Percentiles rank a stretch among this genome's conserved stretches.
These are phyloP conservation scores for Penicillium flavigenum DNA, from an alignment of 495 filamentous ascomycete genomes.

Conservation along the genomic window DNA sequence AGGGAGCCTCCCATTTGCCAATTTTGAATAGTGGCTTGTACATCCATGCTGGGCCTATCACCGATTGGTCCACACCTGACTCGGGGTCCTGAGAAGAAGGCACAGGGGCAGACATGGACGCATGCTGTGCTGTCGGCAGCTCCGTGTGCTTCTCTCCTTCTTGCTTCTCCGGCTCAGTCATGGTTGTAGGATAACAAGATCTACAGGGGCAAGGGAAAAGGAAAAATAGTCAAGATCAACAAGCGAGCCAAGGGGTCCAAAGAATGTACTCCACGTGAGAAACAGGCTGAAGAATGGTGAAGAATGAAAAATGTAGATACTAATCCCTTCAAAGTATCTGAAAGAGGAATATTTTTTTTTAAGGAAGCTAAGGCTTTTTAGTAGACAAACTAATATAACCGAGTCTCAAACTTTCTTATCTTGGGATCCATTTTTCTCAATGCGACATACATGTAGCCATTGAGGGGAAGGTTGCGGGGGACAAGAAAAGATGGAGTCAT, in stretches of 20 bases:
- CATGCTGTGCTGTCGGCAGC: conserved; percentile 21
- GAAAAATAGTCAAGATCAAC: background rate
- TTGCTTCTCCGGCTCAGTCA: conserved; percentile 7
- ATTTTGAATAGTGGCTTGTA: conserved; percentile 61
- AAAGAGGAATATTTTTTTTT: conserved; percentile 1
- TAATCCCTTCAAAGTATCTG: background rate
- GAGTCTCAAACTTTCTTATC: conserved; percentile 20
- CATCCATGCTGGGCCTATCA: conserved; percentile 57
- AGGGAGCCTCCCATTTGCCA: conserved; percentile 55
- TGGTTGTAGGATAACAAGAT: conserved; percentile 2
- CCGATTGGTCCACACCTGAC: conserved; percentile 25
- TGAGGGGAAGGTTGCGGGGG: conserved; percentile 1
- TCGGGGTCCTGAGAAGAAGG: conserved; percentile 27
- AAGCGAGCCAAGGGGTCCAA: conserved; percentile 7
- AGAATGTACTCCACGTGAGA: conserved; percentile 13
- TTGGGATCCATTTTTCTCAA: conserved; percentile 16
- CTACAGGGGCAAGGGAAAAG: background rate
- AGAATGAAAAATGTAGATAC: conserved; percentile 3
- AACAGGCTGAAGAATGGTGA: conserved; percentile 4
- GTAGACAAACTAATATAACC: conserved; percentile 11
- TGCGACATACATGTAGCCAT: conserved; percentile 5
- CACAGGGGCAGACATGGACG: conserved; percentile 6
- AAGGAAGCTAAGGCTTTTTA: conserved; percentile 1
- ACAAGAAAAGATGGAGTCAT: conserved; percentile 4
- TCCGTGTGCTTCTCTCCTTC: conserved; percentile 7